Evolutionary conservation across 345 rosid species (phyloP), one percentile per base, ranked within the genome.

Genomic region (Clausena lansium): DNA sequence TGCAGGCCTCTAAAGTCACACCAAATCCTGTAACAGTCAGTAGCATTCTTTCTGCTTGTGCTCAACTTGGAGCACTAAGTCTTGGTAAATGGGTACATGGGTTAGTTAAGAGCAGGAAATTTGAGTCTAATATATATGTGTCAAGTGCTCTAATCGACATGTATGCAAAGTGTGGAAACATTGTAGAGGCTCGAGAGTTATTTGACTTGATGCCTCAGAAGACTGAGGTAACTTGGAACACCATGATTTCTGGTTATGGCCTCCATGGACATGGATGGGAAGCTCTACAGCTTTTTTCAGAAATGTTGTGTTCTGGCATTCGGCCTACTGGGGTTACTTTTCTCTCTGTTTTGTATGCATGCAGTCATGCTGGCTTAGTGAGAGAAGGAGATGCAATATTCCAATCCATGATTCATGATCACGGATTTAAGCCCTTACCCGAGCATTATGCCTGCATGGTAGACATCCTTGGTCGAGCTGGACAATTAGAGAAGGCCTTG

Each of bases 391-490:
- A 89, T 62, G 81, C 83, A 66, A 84, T 92, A 76, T 93, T 88
- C 84, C 80, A 77, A 58, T 81, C 89, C 73, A 93, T 93, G 98
- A 80, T 87, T 25, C 86, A 87, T 75, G 81, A 50, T 71, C 83
- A 83, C 41, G 80, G 91, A 64, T 81, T 90, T 63, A 83, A 90
- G 85, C 97, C 98, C 47, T 78, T 85, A 62, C 74, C 85, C 8
- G 90, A 88, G 86, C 97, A 93, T 84, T 88, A 90, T 75, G 95
- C 98, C 17, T 92, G 94, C 83, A 74, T 90, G 93, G 92, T 93
- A 47, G 98, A 92, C 84, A 85, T 92, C 79, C 87, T 90, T 67
- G 97, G 97, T 67, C 87, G 97, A 81, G 91, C 94, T 74, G 98
- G 98, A 80, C 75, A 85, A 62, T 85, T 93, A 81, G 82, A 91